Evolutionary conservation across 192 early-diverging fungal species (phyloP).

Genomic region (Dissophora ornata): DNA sequence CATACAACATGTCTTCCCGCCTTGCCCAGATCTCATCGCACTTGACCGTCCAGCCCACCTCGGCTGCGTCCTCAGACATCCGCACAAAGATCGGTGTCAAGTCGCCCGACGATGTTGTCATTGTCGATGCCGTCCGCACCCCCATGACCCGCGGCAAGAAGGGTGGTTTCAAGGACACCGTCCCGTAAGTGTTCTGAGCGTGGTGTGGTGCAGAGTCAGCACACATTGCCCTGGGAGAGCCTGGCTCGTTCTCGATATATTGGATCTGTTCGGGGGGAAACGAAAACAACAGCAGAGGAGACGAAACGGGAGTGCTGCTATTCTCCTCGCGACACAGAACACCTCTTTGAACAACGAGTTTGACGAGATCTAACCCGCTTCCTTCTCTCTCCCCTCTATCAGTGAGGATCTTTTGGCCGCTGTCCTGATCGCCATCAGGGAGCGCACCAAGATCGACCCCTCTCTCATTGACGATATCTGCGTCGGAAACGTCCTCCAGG

Average conservation of each 20-base stretch:
- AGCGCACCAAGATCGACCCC: conserved; percentile 86
- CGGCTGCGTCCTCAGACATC: conserved; percentile 38
- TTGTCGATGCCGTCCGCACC: conserved; percentile 83
- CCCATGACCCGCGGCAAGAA: conserved; percentile 79
- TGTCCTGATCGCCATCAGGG: conserved; percentile 78
- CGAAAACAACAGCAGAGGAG: background rate
- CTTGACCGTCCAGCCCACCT: conserved; percentile 56
- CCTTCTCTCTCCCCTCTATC: background rate
- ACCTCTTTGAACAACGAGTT: too few species aligned
- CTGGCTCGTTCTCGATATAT: background rate
- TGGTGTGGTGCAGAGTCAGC: too few species aligned
- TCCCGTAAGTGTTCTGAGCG: conserved; percentile 79
- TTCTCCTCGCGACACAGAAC: too few species aligned
- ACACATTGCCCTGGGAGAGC: too few species aligned
- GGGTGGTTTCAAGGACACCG: conserved; percentile 86
- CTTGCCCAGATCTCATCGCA: conserved; percentile 66
- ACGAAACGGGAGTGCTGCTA: background rate
- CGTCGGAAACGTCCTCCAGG: conserved; percentile 92
- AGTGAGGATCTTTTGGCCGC: conserved; percentile 80
- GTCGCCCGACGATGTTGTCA: conserved; percentile 85
- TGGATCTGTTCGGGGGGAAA: background rate
- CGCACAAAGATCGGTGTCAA: conserved; percentile 66
- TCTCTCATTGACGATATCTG: conserved; percentile 89
- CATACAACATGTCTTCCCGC: conserved; percentile 63
- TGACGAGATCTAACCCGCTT: background rate